phyloP scores from a whole-genome alignment of 768 basidiomycete species.

The Termitomyces heimii region DNA sequence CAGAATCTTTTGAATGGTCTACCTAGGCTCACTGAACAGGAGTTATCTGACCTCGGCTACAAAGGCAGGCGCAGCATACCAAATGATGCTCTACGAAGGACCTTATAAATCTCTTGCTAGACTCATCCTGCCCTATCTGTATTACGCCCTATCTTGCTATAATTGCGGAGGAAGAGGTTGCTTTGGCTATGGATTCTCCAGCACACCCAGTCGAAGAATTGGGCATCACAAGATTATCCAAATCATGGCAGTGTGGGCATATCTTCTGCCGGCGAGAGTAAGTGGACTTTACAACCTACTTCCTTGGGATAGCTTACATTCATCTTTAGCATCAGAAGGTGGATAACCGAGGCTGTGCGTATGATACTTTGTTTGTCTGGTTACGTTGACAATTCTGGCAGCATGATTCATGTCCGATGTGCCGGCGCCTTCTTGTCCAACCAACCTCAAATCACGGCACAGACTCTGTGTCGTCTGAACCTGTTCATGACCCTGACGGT shows the following conservation, averaged over 20 bases:
- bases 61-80: conserved; percentile 27
- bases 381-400: conserved; percentile 16
- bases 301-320: not conserved
- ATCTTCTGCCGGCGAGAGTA: conserved; percentile 83
- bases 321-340: conserved; percentile 51
- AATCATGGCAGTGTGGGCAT: conserved; percentile 54
- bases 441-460: not conserved
- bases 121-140: conserved; percentile 73
- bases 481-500: conserved; percentile 2
- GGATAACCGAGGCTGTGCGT: conserved; percentile 56
- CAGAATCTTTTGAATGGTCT: conserved; percentile 37
- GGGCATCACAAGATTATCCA: conserved; percentile 59
- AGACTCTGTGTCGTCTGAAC: conserved; percentile 9
- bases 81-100: not conserved
- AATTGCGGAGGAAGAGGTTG: conserved; percentile 70
- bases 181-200: conserved; percentile 72
- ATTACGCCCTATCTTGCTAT: conserved; percentile 61
- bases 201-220: conserved; percentile 63
- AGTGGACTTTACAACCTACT: conserved; percentile 3
- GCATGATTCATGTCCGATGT: conserved; percentile 65
- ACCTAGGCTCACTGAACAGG: conserved; percentile 44
- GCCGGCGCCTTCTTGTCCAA: conserved; percentile 43
- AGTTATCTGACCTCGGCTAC: conserved; percentile 41
- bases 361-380: not conserved
- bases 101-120: conserved; percentile 26